Conservation (phyloP, 192 early-diverging fungal species). For the Podochytrium sp. region DNA sequence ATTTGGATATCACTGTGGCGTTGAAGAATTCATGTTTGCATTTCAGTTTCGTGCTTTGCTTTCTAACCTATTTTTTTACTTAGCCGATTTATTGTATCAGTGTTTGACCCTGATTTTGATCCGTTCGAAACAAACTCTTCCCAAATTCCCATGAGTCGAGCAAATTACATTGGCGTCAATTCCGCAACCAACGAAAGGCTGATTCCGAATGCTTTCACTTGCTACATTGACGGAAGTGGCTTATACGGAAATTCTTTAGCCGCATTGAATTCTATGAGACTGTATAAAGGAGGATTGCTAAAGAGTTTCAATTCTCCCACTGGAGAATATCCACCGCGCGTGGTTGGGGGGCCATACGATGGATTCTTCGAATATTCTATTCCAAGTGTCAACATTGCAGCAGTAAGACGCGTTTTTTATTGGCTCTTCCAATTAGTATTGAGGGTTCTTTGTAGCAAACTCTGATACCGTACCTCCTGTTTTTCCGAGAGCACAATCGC, state of each 20-base stretch:
- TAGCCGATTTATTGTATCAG: slow-evolving; percentile 35
- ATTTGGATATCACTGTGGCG: slow-evolving; percentile 12
- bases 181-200: not conserved
- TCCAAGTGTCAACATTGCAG: slow-evolving; percentile 26
- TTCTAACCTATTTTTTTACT: slow-evolving; percentile 15
- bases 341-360: slow-evolving; percentile 10
- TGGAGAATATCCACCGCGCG: slow-evolving; percentile 27
- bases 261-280: not conserved
- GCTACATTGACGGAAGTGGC: slow-evolving; percentile 37
- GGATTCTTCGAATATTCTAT: slow-evolving; percentile 23
- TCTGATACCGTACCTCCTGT: slow-evolving; percentile 16
- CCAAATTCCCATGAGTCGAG: slow-evolving; percentile 16
- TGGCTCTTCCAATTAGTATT: not conserved
- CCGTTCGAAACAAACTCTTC: slow-evolving; percentile 11
- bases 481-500: slow-evolving; percentile 51
- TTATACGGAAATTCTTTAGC: slow-evolving; percentile 31
- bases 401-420: slow-evolving; percentile 19
- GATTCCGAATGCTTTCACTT: slow-evolving; percentile 26
- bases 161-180: slow-evolving; percentile 2
- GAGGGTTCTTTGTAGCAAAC: slow-evolving; percentile 12
- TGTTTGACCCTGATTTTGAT: slow-evolving; percentile 42
- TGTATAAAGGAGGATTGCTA: slow-evolving; percentile 16
- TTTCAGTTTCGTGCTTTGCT: not conserved
- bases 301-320: slow-evolving; percentile 25
- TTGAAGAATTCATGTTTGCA: not conserved